Evolutionary conservation across 2,329 filamentous ascomycete genomes (phyloP), one percentile per base, ranked within the genome.

Genomic region (Botrytis paeoniae): DNA sequence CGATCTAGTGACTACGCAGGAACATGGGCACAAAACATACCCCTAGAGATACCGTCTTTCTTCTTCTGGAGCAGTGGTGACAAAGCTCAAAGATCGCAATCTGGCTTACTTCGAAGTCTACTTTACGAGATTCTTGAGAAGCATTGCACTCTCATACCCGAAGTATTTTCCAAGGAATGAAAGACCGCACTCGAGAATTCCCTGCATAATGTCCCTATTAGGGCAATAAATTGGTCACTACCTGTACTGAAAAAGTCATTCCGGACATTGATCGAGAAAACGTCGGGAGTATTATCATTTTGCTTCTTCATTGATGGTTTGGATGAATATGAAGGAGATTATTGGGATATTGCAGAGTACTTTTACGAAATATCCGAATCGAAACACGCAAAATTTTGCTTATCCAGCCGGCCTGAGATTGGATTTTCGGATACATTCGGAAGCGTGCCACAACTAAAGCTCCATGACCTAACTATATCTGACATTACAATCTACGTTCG

Each of bases 11-110:
- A 64, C 9, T 75, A 82, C 7, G 72, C 73, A 4, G 59, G 2
- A 39, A 35, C 29, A 7, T 83, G 82, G 82, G 75, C 80, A 0
- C 75, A 41, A 0, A 16, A 16, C 10, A 35, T n/a, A 4, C 45
- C 72, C 12, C n/a, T 71, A 29, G 64, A 78, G 4, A 81, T 79
- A 0, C 82, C 83, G 0, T 81, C 80, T 0, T 85, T 83, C 75
- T 86, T 85, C 76, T 85, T 86, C 72, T 86, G 84, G 84, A 84
- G 81, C 54, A 57, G 14, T 57, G 54, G 54, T 3, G n/a, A 57
- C 2, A 14, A 29, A 32, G 14, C 6, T 18, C 54, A 57, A 57
- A 32, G 54, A 57, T 57, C 54, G n/a, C 54, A 57, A 57, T 20
- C 2, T 57, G 54, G 54, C 14, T 20, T 57, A 57, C 54, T 57